These are phyloP conservation scores for Termitomyces sp. DNA, from an alignment of 768 basidiomycete species.

Conservation along the genomic window DNA sequence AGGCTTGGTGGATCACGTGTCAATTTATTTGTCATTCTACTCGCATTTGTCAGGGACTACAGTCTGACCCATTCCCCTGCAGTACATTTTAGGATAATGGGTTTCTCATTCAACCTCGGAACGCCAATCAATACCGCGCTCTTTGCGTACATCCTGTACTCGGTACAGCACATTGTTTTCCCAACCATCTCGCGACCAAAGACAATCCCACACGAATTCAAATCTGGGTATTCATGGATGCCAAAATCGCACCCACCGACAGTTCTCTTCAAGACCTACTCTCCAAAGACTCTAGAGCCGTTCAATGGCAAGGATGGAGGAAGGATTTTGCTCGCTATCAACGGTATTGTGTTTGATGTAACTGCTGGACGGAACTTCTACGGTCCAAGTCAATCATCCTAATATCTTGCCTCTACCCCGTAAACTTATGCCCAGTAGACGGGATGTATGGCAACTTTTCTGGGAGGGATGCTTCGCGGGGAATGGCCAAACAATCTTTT, in stretches of 20 bases:
- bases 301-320: conserved; percentile 62
- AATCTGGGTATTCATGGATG: conserved; percentile 87
- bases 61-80: neutral
- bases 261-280: conserved; percentile 72
- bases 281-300: conserved; percentile 65
- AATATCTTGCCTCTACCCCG: neutral
- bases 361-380: conserved; percentile 88
- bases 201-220: conserved; percentile 62
- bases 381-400: conserved; percentile 69
- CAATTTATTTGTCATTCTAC: neutral
- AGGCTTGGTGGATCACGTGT: neutral
- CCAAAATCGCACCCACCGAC: conserved; percentile 78
- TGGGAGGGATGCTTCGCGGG: conserved; percentile 90
- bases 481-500: conserved; percentile 98
- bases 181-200: conserved; percentile 52
- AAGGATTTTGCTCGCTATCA: conserved; percentile 80
- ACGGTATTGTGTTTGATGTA: conserved; percentile 89
- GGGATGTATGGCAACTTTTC: conserved; percentile 99
- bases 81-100: conserved; percentile 21
- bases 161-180: conserved; percentile 66
- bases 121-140: conserved; percentile 78
- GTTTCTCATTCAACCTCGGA: conserved; percentile 43
- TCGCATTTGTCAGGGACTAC: too few relatives aligned
- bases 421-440: conserved; percentile 38
- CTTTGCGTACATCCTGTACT: conserved; percentile 73